Evolutionary conservation across 2,329 filamentous ascomycete species (phyloP).

Genomic region (Sphaerulina vaccinii): DNA sequence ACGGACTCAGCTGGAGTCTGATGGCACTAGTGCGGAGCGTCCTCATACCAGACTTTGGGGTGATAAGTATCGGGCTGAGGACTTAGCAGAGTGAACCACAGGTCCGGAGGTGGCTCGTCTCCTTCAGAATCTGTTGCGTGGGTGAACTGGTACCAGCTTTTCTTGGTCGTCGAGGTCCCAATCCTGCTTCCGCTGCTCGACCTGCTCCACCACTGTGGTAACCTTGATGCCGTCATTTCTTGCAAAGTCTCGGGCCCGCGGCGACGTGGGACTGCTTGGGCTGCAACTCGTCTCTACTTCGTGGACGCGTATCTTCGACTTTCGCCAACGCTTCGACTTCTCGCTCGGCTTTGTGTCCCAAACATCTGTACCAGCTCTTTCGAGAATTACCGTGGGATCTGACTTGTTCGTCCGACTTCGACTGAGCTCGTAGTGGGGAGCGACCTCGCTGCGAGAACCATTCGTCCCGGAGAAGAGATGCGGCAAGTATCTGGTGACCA

Average conservation of each 20-base stretch:
- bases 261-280: not conserved
- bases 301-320: not conserved
- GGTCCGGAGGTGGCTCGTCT: no score
- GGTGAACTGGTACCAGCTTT: constrained; percentile 1
- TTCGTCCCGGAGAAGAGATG: constrained; percentile 8
- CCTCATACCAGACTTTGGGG: constrained; percentile 1
- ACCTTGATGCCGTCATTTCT: constrained; percentile 7
- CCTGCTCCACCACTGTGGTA: constrained; percentile 13
- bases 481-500: constrained; percentile 23
- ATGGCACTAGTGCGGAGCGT: not conserved
- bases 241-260: not conserved
- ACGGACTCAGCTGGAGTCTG: not conserved
- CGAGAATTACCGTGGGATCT: not conserved
- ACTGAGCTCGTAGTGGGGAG: constrained; percentile 7
- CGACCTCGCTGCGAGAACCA: not conserved
- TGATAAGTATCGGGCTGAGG: constrained; percentile 6
- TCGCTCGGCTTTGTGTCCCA: not conserved
- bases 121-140: not conserved
- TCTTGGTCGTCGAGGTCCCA: constrained; percentile 5
- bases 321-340: not conserved
- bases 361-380: not conserved
- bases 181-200: constrained; percentile 1
- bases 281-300: not conserved
- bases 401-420: constrained; percentile 3
- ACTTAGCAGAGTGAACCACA: no score